phyloP scores from a whole-genome alignment of 2,329 filamentous ascomycete genomes.

The Fusarium drepaniforme region DNA sequence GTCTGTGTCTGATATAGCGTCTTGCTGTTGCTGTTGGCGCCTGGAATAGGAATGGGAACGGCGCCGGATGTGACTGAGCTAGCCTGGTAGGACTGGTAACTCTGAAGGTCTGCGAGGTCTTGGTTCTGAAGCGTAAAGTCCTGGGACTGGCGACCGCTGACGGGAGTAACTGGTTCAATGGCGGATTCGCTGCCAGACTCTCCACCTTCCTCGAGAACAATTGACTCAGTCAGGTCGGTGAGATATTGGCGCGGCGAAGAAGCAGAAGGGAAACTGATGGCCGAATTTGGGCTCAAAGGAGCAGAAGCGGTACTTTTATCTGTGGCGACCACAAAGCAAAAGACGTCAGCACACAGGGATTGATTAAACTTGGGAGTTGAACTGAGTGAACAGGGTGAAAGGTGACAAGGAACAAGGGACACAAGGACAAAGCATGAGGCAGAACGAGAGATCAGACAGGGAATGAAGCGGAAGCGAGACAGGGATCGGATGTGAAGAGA shows the following conservation, averaged over 20 bases:
- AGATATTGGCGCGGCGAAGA: conserved; percentile 62
- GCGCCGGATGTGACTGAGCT: conserved; percentile 37
- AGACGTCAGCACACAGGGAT: conserved; percentile 46
- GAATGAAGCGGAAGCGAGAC: conserved; percentile 26
- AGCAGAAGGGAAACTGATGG: conserved; percentile 46
- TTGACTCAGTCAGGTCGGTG: conserved; percentile 64
- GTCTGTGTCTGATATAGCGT: conserved; percentile 31
- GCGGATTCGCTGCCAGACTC: conserved; percentile 71
- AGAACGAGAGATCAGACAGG: conserved; percentile 33
- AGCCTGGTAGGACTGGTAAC: conserved; percentile 39
- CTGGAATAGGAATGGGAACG: conserved; percentile 37
- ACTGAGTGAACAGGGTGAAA: conserved; percentile 24
- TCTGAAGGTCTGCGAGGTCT: conserved; percentile 51
- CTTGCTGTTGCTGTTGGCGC: conserved; percentile 27
- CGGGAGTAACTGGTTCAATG: conserved; percentile 72
- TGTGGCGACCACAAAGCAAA: conserved; percentile 33
- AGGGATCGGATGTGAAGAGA: conserved; percentile 10
- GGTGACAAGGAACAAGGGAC: conserved; percentile 28
- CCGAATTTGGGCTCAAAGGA: conserved; percentile 31
- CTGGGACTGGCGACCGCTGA: conserved; percentile 67
- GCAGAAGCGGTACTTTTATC: conserved; percentile 44
- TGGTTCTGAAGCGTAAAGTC: conserved; percentile 62
- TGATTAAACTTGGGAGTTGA: conserved; percentile 27
- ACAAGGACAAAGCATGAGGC: conserved; percentile 18
- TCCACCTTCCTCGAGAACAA: conserved; percentile 65